Base-by-base conservation (phyloP, 768 basidiomycete genomes). In the Suillus cothurnatus region DNA sequence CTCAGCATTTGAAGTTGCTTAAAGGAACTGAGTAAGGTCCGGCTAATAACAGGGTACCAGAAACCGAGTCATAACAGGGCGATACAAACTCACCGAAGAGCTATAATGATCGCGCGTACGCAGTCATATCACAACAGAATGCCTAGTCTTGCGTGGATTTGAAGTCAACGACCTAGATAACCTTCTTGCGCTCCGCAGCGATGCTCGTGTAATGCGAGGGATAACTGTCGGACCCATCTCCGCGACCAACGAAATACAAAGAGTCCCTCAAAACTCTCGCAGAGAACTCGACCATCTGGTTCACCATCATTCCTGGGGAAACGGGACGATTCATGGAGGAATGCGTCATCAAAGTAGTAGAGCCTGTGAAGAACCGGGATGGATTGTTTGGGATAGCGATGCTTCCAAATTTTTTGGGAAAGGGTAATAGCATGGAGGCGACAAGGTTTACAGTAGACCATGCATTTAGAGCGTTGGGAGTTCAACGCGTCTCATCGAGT, bases 401-500 rank as follows among this genome's bases (percentile, higher is more conserved):
- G 31, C 58, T 63, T 6, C 74, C 73, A 26, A 45, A 68, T 28
- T 68, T 70, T 28, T 77, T 68, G 72, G 69, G 69, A 28, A 67
- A 62, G 62, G 73, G 75, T n/a, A 75, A 73, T 41, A 70, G 68
- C 36, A 65, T 61, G 15, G 68, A 73, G 60, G 61, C 57, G 12
- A 66, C 69, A 26, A 52, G 19, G 61, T 71, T 67, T 52, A 66
- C 66, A 23, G 62, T 71, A 14, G 70, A 69, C 34, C 71, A 74
- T 53, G 71, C 69, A 15, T 71, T 74, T 34, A 61, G 64, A 39
- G 63, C 67, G 34, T 57, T 76, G 50, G 73, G 69, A 19, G 26
- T 77, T 38, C 76, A 78, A 66, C 69, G 79, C n/a, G 65, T 79
- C 3, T 74, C 72, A 8, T 63, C 78, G 56, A 19, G 11, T 19